Conservation (phyloP, 1,139 yeast genomes). For the Debaryomycetaceae sp. region DNA sequence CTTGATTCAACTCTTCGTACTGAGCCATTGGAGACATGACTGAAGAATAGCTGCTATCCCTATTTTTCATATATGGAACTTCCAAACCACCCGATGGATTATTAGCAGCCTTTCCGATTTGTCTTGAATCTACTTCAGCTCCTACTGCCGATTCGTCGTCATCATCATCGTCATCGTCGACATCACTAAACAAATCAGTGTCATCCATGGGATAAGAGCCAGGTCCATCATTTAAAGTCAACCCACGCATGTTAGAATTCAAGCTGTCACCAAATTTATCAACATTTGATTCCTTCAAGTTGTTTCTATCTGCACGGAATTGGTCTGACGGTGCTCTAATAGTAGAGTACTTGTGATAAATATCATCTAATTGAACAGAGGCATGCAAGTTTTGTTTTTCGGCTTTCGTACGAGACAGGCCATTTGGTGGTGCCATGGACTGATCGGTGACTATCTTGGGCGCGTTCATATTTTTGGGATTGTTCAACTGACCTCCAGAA, state of each 20-base stretch:
- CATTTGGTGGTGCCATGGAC: not conserved
- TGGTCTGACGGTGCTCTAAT: slow-evolving; percentile 44
- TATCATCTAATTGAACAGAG: slow-evolving; percentile 42
- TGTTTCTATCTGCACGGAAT: slow-evolving; percentile 26
- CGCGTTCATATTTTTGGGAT: not conserved
- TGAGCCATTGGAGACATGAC: slow-evolving; percentile 52
- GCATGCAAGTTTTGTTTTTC: slow-evolving; percentile 18
- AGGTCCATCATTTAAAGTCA: slow-evolving; percentile 20
- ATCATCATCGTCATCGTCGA: slow-evolving; percentile 23
- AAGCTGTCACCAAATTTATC: slow-evolving; percentile 32
- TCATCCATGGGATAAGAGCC: slow-evolving; percentile 39
- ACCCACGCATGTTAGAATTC: slow-evolving; percentile 29
- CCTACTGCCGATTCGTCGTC: slow-evolving; percentile 22
- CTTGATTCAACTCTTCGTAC: slow-evolving; percentile 50
- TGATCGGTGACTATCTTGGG: not conserved
- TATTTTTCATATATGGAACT: slow-evolving; percentile 25
- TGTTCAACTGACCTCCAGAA: not conserved
- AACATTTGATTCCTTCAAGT: slow-evolving; percentile 36
- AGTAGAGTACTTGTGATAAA: slow-evolving; percentile 43
- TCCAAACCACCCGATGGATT: slow-evolving; percentile 10
- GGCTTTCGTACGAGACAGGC: not conserved
- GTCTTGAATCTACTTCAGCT: slow-evolving; percentile 21
- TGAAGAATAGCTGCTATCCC: slow-evolving; percentile 39
- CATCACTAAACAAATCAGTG: slow-evolving; percentile 36
- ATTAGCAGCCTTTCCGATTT: slow-evolving; percentile 18